Base-by-base conservation (phyloP, 441 rosid genomes). In the Flueggea neowawraea region DNA sequence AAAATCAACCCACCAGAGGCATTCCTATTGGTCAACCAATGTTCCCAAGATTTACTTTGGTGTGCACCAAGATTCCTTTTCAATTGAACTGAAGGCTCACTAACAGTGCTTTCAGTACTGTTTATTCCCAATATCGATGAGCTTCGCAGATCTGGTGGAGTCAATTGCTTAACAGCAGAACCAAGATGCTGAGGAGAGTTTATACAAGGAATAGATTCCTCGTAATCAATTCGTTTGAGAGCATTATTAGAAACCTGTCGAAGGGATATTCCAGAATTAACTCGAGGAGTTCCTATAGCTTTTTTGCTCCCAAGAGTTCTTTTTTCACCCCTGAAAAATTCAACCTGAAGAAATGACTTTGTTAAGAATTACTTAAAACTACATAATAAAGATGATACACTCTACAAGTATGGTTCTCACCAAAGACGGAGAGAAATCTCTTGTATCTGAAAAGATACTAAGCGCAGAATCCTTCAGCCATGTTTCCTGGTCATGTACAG, bases 401-500 rank as follows among this genome's bases (percentile, higher is more conserved):
- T 67, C 16, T 55, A 28, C 59, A 51, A 55, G 28, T 49, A 62
- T 58, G 53, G 48, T 31, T 69, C 90, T 81, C 73, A 90, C 97
- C 91, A 94, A 72, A 65, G 90, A 85, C 8, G 94, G 85, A 70
- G 94, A 83, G 78, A 84, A 89, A 68, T 84, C 88, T 70, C 77
- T 75, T 56, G 98, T 94, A 77, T 90, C 98, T 16, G 91, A 77
- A 78, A 94, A 94, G 43, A 61, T 60, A 71, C 77, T 73, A 70
- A 94, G 94, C 75, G 87, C 96, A 58, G 88, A 69, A 70, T 85
- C 96, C 75, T 80, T 90, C 62, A 94, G 80, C 97, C 98, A 90
- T 54, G 54, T 77, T 81, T 90, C 98, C 95, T 94, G 89, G 67
- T 70, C 78, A 79, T 75, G 65, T 74, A 70, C 72, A 77, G 75